A percentile compares a stretch with the other conserved stretches of the same genome.
phyloP scores from a whole-genome alignment of 495 filamentous ascomycete genomes.

The Penicillium samsonianum region DNA sequence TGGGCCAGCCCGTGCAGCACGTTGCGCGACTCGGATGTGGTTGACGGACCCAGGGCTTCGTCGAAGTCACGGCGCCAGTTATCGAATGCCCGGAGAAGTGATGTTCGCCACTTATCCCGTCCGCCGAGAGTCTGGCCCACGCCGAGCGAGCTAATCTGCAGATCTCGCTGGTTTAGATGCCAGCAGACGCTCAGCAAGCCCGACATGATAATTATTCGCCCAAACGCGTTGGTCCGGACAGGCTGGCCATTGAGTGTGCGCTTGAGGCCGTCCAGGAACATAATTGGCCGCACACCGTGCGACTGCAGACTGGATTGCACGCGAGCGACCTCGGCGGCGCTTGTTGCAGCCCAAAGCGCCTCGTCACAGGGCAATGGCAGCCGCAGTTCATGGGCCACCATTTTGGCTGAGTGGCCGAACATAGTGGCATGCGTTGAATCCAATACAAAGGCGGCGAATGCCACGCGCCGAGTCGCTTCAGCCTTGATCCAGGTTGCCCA shows the following conservation, averaged over 20 bases:
- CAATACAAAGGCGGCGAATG: slow-evolving; percentile 93
- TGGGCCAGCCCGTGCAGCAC: slow-evolving; percentile 93
- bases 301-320: slow-evolving; percentile 81
- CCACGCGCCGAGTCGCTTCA: slow-evolving; percentile 85
- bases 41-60: slow-evolving; percentile 63
- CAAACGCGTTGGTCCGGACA: slow-evolving; percentile 92
- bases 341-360: slow-evolving; percentile 88
- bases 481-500: slow-evolving; percentile 98
- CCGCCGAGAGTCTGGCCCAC: slow-evolving; percentile 79
- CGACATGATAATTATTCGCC: slow-evolving; percentile 93
- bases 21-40: slow-evolving; percentile 67
- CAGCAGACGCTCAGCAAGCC: slow-evolving; percentile 91
- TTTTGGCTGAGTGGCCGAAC: slow-evolving; percentile 96
- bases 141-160: slow-evolving; percentile 88
- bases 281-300: slow-evolving; percentile 80
- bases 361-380: slow-evolving; percentile 93
- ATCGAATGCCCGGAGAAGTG: slow-evolving; percentile 87
- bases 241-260: slow-evolving; percentile 82
- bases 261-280: slow-evolving; percentile 90
- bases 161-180: slow-evolving; percentile 97
- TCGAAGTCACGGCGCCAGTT: slow-evolving; percentile 96
- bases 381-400: slow-evolving; percentile 96
- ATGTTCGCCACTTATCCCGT: slow-evolving; percentile 88
- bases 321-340: slow-evolving; percentile 80
- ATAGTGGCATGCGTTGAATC: slow-evolving; percentile 97